Percentiles rank a stretch among this genome's conserved stretches.
Conservation (phyloP, 2,329 filamentous ascomycete genomes). For the Neonectria faginata region DNA sequence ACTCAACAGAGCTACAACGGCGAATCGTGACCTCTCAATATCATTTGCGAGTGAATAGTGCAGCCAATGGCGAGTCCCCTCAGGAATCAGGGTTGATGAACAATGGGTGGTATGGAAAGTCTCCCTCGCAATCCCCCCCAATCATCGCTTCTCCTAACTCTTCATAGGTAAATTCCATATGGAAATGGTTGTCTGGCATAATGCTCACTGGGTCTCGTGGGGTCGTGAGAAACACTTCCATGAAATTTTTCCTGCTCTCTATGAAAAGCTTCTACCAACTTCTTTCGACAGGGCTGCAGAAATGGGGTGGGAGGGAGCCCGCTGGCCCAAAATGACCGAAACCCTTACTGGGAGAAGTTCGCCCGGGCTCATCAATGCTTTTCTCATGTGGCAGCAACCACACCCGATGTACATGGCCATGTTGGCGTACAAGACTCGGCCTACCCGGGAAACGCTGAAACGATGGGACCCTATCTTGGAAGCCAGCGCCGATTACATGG, state of each 20-base stretch:
- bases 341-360: conserved; percentile 38
- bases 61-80: conserved; percentile 51
- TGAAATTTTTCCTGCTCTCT: conserved; percentile 55
- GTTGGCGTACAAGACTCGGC: conserved; percentile 49
- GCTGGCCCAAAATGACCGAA: conserved; percentile 56
- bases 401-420: conserved; percentile 72
- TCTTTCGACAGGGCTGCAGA: conserved; percentile 51
- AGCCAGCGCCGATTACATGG: conserved; percentile 69
- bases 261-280: conserved; percentile 58
- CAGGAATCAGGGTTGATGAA: conserved; percentile 60
- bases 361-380: conserved; percentile 69
- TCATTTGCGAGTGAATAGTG: conserved; percentile 57
- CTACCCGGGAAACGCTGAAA: conserved; percentile 53
- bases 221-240: conserved; percentile 52
- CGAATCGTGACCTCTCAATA: conserved; percentile 59
- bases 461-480: conserved; percentile 66
- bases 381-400: conserved; percentile 71
- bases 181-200: conserved; percentile 59
- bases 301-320: conserved; percentile 58
- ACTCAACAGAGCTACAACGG: conserved; percentile 57
- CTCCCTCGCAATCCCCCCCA: accelerated
- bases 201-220: conserved; percentile 56
- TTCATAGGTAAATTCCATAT: conserved; percentile 53
- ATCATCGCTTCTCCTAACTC: not conserved
- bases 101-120: conserved; percentile 58